Evolutionary conservation across 129 eudicot species (phyloP).

Genomic region (Arctium lappa): DNA sequence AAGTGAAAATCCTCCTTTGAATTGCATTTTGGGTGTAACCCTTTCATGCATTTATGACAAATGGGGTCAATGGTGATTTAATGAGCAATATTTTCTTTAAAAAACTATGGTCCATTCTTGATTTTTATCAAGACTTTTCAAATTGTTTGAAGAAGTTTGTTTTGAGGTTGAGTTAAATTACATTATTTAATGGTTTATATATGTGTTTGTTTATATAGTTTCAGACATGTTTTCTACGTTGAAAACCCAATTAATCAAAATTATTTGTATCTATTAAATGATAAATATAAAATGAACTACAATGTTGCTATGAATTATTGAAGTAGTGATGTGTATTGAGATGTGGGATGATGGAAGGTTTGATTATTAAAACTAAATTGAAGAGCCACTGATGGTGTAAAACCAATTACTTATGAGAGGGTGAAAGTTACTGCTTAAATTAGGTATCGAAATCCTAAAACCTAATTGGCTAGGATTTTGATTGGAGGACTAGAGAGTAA

Average conservation of each 20-base stretch:
- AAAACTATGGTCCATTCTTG: conserved; percentile 27
- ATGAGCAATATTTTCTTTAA: conserved; percentile 16
- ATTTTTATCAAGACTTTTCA: conserved; percentile 18
- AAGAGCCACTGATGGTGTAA: not conserved
- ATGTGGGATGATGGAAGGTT: not conserved
- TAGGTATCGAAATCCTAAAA: not conserved
- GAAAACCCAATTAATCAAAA: not conserved
- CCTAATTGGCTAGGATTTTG: too few relatives aligned
- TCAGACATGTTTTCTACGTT: not conserved
- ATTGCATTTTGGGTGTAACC: conserved; percentile 20
- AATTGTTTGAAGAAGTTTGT: conserved; percentile 10
- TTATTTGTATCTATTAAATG: not conserved
- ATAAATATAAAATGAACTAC: not conserved
- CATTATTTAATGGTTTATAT: conserved; percentile 17
- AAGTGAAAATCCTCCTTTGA: conserved; percentile 22
- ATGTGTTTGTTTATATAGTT: conserved; percentile 12
- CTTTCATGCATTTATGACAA: conserved; percentile 43
- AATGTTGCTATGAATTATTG: not conserved
- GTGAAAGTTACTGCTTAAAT: too few relatives aligned
- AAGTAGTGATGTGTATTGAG: not conserved
- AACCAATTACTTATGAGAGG: not conserved
- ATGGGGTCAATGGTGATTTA: conserved; percentile 35
- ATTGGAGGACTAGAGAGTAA: not conserved
- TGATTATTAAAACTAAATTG: not conserved
- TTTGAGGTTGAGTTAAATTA: conserved; percentile 6